Base-by-base conservation (phyloP, 2,329 filamentous ascomycete species). In the Fusarium solani-melongenae region DNA sequence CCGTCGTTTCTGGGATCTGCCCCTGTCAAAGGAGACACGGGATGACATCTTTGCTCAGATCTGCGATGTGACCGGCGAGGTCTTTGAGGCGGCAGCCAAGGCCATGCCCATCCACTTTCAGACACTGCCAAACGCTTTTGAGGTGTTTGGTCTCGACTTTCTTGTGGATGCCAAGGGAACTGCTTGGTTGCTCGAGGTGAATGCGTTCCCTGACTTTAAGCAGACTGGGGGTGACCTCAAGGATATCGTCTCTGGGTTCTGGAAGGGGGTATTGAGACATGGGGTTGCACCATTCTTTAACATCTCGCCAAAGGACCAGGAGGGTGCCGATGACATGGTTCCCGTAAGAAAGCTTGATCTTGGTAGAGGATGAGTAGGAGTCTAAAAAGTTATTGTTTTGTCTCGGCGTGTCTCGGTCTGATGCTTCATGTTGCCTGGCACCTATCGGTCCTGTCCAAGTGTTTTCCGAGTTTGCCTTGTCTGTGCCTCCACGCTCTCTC, bases 141-240 rank as follows among this genome's bases (percentile, higher is more conserved):
- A 99, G 85, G 86, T 97, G 9, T 99, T 93, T 81, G 96, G 96
- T 0, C 82, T 98, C 46, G 96, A 99, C 81, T 99, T 96, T 80
- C 82, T 99, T 78, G 91, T 98, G 11, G 94, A 95, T 78, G 87
- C 80, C 0, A 78, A 81, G 10, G 92, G 90, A 0, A 86, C 79
- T 5, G 89, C 91, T 5, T 98, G 92, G 91, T 81, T 99, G 78
- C 85, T 99, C 65, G 96, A 99, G 85, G 90, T 97, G 34, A 99
- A 99, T 85, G 94, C 96, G 0, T 99, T 97, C 83, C 96, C 96
- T 11, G 96, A 99, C 84, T 98, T 98, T 80, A 91, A 89, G 79
- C 96, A 98, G 89, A 98, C 95, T 17, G 96, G 96, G 10, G 95
- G 94, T 0, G 92, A 93, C 65, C 83, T 97, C 73, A 90, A 88